Percentiles rank a stretch among this genome's conserved stretches.
phyloP scores from a whole-genome alignment of 208 protist species.

The Strigomonas culicis region DNA sequence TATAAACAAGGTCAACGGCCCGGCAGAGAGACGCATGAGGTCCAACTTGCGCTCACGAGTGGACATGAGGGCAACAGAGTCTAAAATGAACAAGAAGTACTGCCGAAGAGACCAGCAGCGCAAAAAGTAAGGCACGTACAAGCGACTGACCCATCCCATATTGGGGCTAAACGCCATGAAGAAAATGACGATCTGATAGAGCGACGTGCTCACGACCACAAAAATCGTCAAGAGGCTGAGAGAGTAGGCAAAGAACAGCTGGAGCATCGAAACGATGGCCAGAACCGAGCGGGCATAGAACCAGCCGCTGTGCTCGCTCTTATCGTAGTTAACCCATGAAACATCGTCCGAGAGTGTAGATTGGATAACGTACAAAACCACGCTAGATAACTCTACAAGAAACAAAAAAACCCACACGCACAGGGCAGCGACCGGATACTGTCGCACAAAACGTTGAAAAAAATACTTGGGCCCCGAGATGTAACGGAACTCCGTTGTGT shows the following conservation, averaged over 20 bases:
- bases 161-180: conserved; percentile 40
- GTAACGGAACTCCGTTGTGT: conserved; percentile 51
- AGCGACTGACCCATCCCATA: conserved; percentile 58
- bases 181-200: conserved; percentile 77
- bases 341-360: conserved; percentile 32
- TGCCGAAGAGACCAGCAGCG: conserved; percentile 84
- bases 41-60: conserved; percentile 59
- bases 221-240: conserved; percentile 62
- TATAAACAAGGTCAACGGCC: conserved; percentile 72
- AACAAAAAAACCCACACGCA: conserved; percentile 79
- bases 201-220: conserved; percentile 72
- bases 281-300: conserved; percentile 66
- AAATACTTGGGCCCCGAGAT: conserved; percentile 72
- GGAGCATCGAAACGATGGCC: conserved; percentile 64
- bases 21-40: conserved; percentile 55
- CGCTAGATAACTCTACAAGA: conserved; percentile 63
- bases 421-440: conserved; percentile 65
- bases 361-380: conserved; percentile 69
- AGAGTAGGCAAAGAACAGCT: conserved; percentile 85
- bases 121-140: conserved; percentile 87
- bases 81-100: conserved; percentile 85
- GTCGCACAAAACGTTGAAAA: conserved; percentile 71
- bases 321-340: conserved; percentile 58
- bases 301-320: conserved; percentile 41
- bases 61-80: conserved; percentile 64